A percentile compares a stretch with the other conserved stretches of the same genome.
These are phyloP conservation scores for Fraxinus excelsior DNA, from an alignment of 257 asterid genomes.

Conservation along the genomic window DNA sequence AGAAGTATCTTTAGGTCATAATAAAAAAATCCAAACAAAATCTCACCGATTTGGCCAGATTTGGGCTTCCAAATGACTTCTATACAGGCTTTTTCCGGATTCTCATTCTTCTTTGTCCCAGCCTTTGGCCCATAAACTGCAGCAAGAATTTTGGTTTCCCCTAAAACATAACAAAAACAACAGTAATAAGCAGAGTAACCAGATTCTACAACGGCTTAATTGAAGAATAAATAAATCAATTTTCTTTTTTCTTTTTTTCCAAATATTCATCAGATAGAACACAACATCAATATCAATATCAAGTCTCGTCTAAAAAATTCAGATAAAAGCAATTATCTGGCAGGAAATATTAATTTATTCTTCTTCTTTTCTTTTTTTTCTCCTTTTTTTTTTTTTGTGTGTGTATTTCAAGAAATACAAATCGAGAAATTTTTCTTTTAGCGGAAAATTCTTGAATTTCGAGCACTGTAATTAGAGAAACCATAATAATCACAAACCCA, in stretches of 20 bases:
- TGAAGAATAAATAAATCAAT: no score
- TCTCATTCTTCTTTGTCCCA: constrained; percentile 92
- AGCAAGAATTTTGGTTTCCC: constrained; percentile 90
- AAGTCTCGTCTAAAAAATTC: not conserved
- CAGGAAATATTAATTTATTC: not conserved
- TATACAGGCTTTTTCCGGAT: constrained; percentile 87
- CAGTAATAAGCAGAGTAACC: not conserved
- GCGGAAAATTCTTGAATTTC: not conserved
- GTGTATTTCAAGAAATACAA: not conserved
- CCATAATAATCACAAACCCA: not conserved
- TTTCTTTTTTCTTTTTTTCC: not conserved
- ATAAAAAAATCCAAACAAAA: not conserved
- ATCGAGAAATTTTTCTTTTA: not conserved
- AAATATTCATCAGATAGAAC: not conserved
- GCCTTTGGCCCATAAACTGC: constrained; percentile 95
- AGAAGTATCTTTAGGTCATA: not conserved
- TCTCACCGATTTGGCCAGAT: constrained; percentile 78
- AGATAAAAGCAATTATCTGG: not conserved
- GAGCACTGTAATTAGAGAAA: not conserved
- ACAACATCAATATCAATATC: not conserved
- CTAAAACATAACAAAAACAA: constrained; percentile 46
- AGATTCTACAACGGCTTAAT: not conserved
- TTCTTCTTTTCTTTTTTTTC: no score
- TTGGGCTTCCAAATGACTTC: constrained; percentile 94
- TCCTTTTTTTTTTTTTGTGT: no score